Evolutionary conservation across 2,329 filamentous ascomycete genomes (phyloP), one percentile per base, ranked within the genome.

Genomic region (Aspergillus fumigatiaffinis): DNA sequence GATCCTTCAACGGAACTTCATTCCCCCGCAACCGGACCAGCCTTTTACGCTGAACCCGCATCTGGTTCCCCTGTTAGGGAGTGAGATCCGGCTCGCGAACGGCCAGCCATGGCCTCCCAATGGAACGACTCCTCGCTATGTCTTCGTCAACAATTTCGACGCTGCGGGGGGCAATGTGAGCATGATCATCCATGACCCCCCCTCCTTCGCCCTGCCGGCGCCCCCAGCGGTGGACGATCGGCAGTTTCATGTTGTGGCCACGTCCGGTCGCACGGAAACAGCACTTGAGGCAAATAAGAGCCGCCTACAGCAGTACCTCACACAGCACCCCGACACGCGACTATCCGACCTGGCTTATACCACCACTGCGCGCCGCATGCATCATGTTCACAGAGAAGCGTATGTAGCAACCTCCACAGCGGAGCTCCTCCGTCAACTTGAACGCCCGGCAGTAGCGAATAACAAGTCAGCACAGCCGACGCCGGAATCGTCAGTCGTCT

Each of bases 151-250:
- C 76, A 89, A 88, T 71, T 90, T 89, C 66, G 82, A 82, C 60
- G 88, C 88, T 1, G 85, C 87, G 28, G 87, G 87, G 53, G 87
- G 87, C 6, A 91, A 91, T 72, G 89, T 87, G 1, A 83, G 85
- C 17, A 70, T 90, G 28, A 70, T 90, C 6, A 66, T 90, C 1
- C 84, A 89, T 66, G 87, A 89, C 60, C 83, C 78, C 0, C 84
- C 84, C 6, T 9, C 26, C 26, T 28, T 8, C 26, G 52, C 70
- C 71, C 55, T 65, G 64, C 26, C 26, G 56, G 67, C 65, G 12
- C 35, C 53, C 65, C 63, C 10, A 65, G 61, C 38, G 17, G 42
- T 52, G 17, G 85, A 89, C 60, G 76, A 82, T 7, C 81, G 87
- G 21, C 74, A 72, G n/a, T 76, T 77, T 1, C 83, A 89, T 52